Evolutionary conservation across 2,329 filamentous ascomycete species (phyloP), one percentile per base, ranked within the genome.

Genomic region (Fusarium sp.): DNA sequence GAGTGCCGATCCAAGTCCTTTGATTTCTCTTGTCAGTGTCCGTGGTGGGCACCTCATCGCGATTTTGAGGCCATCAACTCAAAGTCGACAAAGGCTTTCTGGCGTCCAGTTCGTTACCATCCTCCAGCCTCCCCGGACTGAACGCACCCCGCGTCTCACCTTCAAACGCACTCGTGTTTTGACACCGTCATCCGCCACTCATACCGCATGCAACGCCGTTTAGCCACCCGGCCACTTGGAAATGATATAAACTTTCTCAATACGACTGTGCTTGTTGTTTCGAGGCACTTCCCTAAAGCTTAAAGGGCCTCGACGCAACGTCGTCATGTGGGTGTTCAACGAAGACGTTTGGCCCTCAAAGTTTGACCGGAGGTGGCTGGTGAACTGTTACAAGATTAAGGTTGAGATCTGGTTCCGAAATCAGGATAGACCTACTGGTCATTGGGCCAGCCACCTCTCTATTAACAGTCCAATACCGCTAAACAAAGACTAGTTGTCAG

Each of bases 1-100:
- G 28, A 36, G 42, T 42, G 65, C 56, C 55, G 65, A 69, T 69
- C 65, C 19, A 45, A 58, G 65, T 62, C 65, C 65, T 69, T 69
- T 69, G 65, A 68, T 68, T 43, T 69, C 65, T 40, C 33, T 36
- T 26, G 17, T 24, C 52, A 39, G 26, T 34, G 39, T 56, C 33
- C 39, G 33, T 44, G 43, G 44, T 31, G 40, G 24, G 15, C 26
- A 38, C 31, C 14, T 28, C 26, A 22, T 60, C 50, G 53, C 39
- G 36, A 34, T 38, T 21, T 31, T 38, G 22, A 6, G 15, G 39
- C 24, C 34, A 26, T 57, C 36, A 50, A n/a, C 43, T 36, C 21
- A 24, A 62, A 47, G 19, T 39, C n/a, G 39, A 21, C 31, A 42
- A 51, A 17, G 15, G 17, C 21, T 21, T 17, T 31, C 15, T 56